Conservation (phyloP, 306 rosid genomes). For the Acacia melanoxylon region DNA sequence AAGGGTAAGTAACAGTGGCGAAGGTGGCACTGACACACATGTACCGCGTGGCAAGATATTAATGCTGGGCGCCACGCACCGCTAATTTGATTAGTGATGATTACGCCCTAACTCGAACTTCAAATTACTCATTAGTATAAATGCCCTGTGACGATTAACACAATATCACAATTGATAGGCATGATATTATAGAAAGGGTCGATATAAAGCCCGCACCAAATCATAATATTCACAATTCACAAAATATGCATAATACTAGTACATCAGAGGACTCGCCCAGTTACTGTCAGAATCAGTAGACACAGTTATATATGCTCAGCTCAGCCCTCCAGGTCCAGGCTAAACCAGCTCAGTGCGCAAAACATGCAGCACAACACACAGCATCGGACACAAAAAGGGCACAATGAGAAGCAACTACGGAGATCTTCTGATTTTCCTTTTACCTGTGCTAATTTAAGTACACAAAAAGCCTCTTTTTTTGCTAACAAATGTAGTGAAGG, state of each 20-base stretch:
- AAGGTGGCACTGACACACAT: too few species aligned
- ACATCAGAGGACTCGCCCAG: neutral
- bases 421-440: neutral
- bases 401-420: neutral
- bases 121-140: too few species aligned
- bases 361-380: neutral
- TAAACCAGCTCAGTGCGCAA: neutral
- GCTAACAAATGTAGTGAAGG: constrained; percentile 15
- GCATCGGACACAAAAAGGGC: neutral
- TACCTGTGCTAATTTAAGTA: constrained; percentile 9
- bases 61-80: neutral
- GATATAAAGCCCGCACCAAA: neutral
- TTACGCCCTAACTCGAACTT: neutral
- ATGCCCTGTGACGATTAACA: neutral
- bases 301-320: neutral
- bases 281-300: neutral
- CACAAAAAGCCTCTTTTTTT: neutral
- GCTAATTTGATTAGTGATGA: too few species aligned
- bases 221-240: neutral
- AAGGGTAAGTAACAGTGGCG: too few species aligned
- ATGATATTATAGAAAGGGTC: neutral
- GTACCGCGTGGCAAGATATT: too few species aligned
- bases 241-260: neutral
- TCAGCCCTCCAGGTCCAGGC: neutral
- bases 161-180: neutral